Percentiles rank a stretch among this genome's conserved stretches.
Conservation (phyloP, 768 basidiomycete species). For the Coprinopsis cinerea region DNA sequence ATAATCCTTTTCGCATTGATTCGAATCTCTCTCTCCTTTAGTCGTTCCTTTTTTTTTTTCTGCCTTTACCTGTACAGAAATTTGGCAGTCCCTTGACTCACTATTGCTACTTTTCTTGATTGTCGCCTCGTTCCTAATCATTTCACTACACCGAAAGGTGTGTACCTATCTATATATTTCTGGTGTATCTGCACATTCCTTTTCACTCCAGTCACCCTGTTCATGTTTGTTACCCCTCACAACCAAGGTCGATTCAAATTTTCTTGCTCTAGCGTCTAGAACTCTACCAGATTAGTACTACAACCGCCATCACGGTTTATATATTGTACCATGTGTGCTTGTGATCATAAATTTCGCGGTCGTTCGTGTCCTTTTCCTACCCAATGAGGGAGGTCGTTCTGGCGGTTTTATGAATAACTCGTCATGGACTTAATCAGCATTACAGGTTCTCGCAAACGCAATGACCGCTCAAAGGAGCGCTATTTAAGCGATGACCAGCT, state of each 20-base stretch:
- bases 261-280: neutral
- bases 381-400: neutral
- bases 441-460: neutral
- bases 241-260: too few species aligned
- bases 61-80: slow-evolving; percentile 4
- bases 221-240: too few species aligned
- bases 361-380: neutral
- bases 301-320: too few species aligned
- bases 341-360: too few species aligned
- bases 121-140: neutral
- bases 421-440: neutral
- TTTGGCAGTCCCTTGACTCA: neutral
- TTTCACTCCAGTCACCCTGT: neutral
- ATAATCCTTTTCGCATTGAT: too few species aligned
- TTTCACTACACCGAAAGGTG: neutral
- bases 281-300: too few species aligned
- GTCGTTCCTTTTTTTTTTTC: neutral
- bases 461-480: neutral
- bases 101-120: neutral
- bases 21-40: neutral
- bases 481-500: neutral
- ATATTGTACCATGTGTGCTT: too few species aligned
- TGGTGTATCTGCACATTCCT: neutral
- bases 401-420: too few species aligned
- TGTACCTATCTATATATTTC: slow-evolving; percentile 3